Base-by-base conservation (phyloP, 257 asterid species). In the Cynanchum wilfordii region DNA sequence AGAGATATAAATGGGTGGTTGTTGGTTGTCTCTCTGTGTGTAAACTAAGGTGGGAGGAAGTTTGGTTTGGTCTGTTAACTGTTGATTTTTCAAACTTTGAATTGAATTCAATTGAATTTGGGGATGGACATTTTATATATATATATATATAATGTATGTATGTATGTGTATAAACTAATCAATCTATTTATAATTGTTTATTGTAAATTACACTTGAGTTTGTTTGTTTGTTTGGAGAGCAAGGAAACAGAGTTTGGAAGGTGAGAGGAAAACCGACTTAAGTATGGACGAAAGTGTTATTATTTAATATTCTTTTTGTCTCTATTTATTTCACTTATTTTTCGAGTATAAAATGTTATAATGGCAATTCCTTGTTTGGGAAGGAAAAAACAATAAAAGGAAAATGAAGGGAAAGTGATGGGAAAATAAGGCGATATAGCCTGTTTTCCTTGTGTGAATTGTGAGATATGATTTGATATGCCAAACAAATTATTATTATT, bases 1-100 rank as follows among this genome's bases (percentile, higher is more conserved):
- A 24, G 49, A 38, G 77, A 24, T 74, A 72, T 66, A 75, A 62
- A 60, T 52, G 69, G 60, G 59, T 65, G 27, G 66, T 72, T 76
- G 75, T 72, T 45, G 66, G 77, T 66, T 65, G 47, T 42, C 38
- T 2, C 38, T 33, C 38, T 2, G 67, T n/a, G 71, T 62, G 45
- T 49, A 63, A 73, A 69, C 30, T 66, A 51, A 59, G 47, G n/a
- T 20, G 75, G 62, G 27, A 54, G 62, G 50, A 62, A 60, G 60
- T 67, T 77, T 58, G 75, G 78, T 67, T 56, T 38, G 71, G 70
- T 58, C 57, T n/a, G 72, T 7, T 10, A 51, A 59, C 70, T 54
- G 54, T 52, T 36, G 45, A 64, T 16, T 59, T 69, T 70, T 63
- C 36, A 70, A 75, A 44, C 50, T 55, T 66, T 44, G 73, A 75